Evolutionary conservation across 169 alveolate species (phyloP).

Genomic region (Perkinsus marinus): DNA sequence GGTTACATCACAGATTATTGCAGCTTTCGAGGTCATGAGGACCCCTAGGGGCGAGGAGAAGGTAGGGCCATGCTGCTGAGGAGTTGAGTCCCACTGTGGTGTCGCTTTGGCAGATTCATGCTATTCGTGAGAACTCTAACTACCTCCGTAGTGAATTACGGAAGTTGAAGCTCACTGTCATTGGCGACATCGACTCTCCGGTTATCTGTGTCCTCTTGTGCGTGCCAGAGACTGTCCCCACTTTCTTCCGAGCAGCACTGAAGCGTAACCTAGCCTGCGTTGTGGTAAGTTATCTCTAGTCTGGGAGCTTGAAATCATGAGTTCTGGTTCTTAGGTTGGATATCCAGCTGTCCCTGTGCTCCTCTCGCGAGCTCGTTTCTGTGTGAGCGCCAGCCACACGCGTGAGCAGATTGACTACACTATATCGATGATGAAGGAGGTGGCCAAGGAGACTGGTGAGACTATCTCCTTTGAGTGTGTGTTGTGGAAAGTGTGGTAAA

Average conservation of each 20-base stretch:
- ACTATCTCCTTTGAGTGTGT: background rate
- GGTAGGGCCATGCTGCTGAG: background rate
- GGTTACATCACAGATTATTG: background rate
- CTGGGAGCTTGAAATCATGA: background rate
- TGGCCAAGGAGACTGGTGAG: background rate
- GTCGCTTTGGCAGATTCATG: background rate
- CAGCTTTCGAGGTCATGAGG: background rate
- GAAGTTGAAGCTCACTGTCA: background rate
- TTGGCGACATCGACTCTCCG: conserved; percentile 1
- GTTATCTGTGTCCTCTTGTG: background rate
- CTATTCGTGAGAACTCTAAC: conserved; percentile 1
- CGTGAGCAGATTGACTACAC: background rate
- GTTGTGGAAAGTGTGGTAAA: background rate
- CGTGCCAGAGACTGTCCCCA: background rate
- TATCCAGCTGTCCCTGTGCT: conserved; percentile 1
- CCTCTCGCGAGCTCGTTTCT: background rate
- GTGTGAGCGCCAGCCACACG: conserved; percentile 2
- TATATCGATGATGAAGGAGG: background rate
- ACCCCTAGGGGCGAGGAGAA: background rate
- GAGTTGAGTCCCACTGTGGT: background rate
- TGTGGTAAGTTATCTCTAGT: background rate
- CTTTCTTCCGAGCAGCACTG: background rate
- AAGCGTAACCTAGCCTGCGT: background rate
- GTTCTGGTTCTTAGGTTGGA: background rate
- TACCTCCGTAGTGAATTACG: background rate